Evolutionary conservation across 768 basidiomycete genomes (phyloP), one percentile per base, ranked within the genome.

Genomic region (Pisolithus tinctorius): DNA sequence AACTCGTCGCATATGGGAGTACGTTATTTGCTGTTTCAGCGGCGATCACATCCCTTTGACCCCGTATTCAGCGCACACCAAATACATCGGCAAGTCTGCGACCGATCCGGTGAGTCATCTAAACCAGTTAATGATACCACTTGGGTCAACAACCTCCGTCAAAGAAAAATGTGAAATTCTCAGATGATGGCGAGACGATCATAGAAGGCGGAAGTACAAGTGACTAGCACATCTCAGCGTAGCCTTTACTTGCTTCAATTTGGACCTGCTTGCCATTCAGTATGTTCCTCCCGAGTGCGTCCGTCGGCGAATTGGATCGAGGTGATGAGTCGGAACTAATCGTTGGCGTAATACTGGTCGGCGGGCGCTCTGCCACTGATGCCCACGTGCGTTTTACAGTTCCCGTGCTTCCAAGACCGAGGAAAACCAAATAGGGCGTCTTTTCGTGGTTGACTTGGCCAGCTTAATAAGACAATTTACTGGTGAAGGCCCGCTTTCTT

Each of bases 1-100:
- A 84, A 39, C 66, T 91, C 14, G 83, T 91, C 4, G 89, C 89
- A 8, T 91, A 89, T 60, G 89, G 89, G 56, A 80, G 89, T 90
- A 61, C 60, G 85, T 72, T 4, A 37, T 6, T 1, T 7, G 8
- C 16, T 26, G 6, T 10, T 13, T 6, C 10, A 11, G 45, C 56
- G 30, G 56, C 17, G 7, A 13, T n/a, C 39, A 31, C 37, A 11
- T 26, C 42, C 20, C 25, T 46, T 16, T 34, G 16, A 55, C 34
- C 49, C 47, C 23, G 10, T 13, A 13, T 45, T 1, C 52, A 92
- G 89, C 84, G 53, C 90, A 92, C 59, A 93, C 90, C 7, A 93
- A 93, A 64, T 92, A 88, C 56, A 71, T 92, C 51, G 88, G 87
- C 13, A 87, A 79, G 63, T 88, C 86, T 9, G 63, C 66, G 2